Evolutionary conservation across 2,329 filamentous ascomycete species (phyloP).

Genomic region (Apiospora arundinis): DNA sequence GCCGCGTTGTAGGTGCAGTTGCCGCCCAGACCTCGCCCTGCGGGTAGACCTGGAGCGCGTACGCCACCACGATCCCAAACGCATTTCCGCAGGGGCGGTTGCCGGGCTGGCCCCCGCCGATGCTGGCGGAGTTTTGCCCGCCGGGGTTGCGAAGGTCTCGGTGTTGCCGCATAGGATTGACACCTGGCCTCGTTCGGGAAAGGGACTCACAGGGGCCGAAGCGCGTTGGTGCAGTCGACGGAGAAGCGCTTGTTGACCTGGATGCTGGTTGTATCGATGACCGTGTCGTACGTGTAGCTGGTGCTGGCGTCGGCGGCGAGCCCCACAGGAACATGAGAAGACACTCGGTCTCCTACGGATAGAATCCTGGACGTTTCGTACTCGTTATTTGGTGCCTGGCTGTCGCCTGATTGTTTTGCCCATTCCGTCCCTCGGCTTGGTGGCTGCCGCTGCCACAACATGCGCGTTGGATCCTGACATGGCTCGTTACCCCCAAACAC

Average conservation of each 20-base stretch:
- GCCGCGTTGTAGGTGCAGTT: constrained; percentile 46
- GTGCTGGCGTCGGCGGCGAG: background rate
- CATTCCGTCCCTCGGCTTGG: background rate
- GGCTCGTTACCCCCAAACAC: background rate
- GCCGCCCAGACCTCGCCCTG: constrained; percentile 51
- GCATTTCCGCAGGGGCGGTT: constrained; percentile 53
- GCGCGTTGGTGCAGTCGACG: background rate
- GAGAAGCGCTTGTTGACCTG: background rate
- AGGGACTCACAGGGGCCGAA: background rate
- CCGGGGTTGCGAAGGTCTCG: background rate
- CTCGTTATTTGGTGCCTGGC: background rate
- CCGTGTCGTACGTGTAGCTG: background rate
- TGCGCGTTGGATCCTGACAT: background rate
- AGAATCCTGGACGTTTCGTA: background rate
- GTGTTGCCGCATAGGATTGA: background rate
- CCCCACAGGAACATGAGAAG: background rate
- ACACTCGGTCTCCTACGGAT: background rate
- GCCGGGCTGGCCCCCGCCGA: background rate
- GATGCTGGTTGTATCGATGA: background rate
- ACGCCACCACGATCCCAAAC: constrained; percentile 58
- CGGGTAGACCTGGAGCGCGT: constrained; percentile 49
- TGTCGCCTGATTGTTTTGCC: background rate
- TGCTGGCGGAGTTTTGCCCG: background rate
- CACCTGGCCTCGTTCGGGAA: background rate
- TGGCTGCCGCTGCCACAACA: background rate